Evolutionary conservation across 176 grass and related monocot species (phyloP).

Genomic region (Thinopyrum elongatum): DNA sequence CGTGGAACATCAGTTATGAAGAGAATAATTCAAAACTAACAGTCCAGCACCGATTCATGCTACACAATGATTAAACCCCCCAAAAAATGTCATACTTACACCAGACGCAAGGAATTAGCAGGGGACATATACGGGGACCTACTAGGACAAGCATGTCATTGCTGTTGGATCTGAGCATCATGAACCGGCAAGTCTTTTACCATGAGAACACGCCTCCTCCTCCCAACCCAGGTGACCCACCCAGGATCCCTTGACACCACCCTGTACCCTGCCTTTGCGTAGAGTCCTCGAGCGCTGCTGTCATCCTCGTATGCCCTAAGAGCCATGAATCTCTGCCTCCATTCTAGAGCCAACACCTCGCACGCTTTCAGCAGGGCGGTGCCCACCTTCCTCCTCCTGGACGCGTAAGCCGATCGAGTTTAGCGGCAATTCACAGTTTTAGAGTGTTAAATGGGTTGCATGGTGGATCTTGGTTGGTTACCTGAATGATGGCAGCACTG

Average conservation of each 20-base stretch:
- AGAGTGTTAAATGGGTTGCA: background rate
- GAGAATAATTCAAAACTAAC: background rate
- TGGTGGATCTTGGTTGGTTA: background rate
- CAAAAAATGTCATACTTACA: background rate
- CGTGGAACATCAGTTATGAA: background rate
- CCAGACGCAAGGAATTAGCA: background rate
- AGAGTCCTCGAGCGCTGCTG: slow-evolving; percentile 49
- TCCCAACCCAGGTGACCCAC: slow-evolving; percentile 73
- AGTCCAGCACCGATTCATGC: background rate
- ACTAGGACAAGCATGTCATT: slow-evolving; percentile 12
- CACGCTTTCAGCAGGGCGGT: slow-evolving; percentile 80
- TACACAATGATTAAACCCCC: background rate
- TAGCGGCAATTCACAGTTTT: background rate
- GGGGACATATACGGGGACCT: too few species aligned
- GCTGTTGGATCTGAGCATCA: background rate
- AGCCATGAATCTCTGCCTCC: slow-evolving; percentile 66
- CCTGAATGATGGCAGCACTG: slow-evolving; percentile 76
- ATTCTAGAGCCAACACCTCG: slow-evolving; percentile 49
- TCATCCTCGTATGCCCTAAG: slow-evolving; percentile 83
- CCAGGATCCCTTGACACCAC: slow-evolving; percentile 60
- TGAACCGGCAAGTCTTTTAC: slow-evolving; percentile 50
- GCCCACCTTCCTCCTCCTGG: slow-evolving; percentile 75
- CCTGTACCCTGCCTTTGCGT: slow-evolving; percentile 65
- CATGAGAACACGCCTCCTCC: slow-evolving; percentile 72
- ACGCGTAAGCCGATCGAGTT: background rate